Conservation (phyloP, 2,329 filamentous ascomycete genomes). For the Didymella exigua region DNA sequence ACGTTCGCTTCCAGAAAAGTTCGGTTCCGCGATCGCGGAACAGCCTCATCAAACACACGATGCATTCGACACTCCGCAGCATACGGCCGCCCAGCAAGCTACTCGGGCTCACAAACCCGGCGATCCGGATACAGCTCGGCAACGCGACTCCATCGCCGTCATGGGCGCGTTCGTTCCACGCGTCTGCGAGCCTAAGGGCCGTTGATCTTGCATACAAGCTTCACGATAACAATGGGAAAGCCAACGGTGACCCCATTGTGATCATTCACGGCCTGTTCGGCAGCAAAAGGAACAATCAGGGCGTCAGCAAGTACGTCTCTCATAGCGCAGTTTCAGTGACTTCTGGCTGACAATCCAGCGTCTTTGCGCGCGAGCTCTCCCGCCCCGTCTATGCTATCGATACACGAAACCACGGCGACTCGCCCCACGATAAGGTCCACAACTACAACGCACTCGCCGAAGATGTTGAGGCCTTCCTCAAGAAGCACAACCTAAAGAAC, state of each 20-base stretch:
- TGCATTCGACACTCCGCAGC: slow-evolving; percentile 20
- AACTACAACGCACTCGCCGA: slow-evolving; percentile 82
- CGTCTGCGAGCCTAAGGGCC: slow-evolving; percentile 26
- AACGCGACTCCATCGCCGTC: slow-evolving; percentile 13
- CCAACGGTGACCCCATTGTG: slow-evolving; percentile 70
- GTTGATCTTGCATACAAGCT: slow-evolving; percentile 45
- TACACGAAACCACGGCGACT: slow-evolving; percentile 90
- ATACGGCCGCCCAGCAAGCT: slow-evolving; percentile 17
- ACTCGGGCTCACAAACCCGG: slow-evolving; percentile 14
- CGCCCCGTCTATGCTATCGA: slow-evolving; percentile 85
- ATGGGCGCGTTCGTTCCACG: slow-evolving; percentile 40
- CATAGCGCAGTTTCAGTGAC: not conserved
- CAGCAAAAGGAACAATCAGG: slow-evolving; percentile 92
- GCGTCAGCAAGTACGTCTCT: slow-evolving; percentile 80
- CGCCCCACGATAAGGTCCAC: slow-evolving; percentile 75
- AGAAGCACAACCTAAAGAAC: slow-evolving; percentile 69
- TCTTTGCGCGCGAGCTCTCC: slow-evolving; percentile 78
- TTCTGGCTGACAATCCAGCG: slow-evolving; percentile 56
- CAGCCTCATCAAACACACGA: slow-evolving; percentile 14
- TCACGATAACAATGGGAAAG: slow-evolving; percentile 44
- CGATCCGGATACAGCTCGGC: not conserved
- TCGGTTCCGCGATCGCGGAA: slow-evolving; percentile 16
- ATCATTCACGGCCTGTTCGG: slow-evolving; percentile 94
- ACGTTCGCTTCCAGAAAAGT: slow-evolving; percentile 16
- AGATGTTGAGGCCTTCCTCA: slow-evolving; percentile 81